Base-by-base conservation (phyloP, 768 basidiomycete species). In the Russula olivacea region DNA sequence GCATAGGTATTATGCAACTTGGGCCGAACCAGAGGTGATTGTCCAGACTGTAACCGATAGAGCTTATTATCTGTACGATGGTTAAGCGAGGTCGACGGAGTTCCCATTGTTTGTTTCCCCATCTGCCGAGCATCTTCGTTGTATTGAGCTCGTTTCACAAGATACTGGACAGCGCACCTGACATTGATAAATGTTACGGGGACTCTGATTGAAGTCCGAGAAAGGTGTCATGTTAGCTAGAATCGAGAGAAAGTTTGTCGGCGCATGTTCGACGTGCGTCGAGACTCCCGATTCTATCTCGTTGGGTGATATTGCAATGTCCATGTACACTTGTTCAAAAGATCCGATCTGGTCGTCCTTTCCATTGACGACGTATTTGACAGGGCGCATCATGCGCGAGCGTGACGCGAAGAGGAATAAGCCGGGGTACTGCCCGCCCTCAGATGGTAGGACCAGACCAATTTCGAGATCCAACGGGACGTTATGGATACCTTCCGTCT, bases 71-170 rank as follows among this genome's bases (percentile, higher is more conserved):
- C 97, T 11, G 97, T 98, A 63, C 97, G 83, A 70, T 94, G 92
- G 69, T 83, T 83, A 45, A 98, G 74, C 6, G 93, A 89, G 2
- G 95, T 98, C 36, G 93, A 87, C 2, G 97, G 96, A 21, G 97
- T 98, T 30, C 97, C 97, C 97, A 99, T 99, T 2, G 92, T 90
- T 84, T 99, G 97, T 79, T 99, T 99, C 73, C 95, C 94, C 97
- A 99, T 99, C 88, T 98, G 17, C 47, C 21, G 19, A 43, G 30
- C 9, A 50, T 23, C 17, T 40, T 32, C 43, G 52, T 43, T n/a
- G 19, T 7, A 43, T 51, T 19, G 36, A 47, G 7, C 38, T 23
- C 45, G 12, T n/a, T 56, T 25, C 15, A 50, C 34, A 25, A 48
- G 40, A 48, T 19, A 40, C 0, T 56, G 56, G 17, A 9, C 73